Base-by-base conservation (phyloP, 2,329 filamentous ascomycete species). In the Tolypocladium sp. region DNA sequence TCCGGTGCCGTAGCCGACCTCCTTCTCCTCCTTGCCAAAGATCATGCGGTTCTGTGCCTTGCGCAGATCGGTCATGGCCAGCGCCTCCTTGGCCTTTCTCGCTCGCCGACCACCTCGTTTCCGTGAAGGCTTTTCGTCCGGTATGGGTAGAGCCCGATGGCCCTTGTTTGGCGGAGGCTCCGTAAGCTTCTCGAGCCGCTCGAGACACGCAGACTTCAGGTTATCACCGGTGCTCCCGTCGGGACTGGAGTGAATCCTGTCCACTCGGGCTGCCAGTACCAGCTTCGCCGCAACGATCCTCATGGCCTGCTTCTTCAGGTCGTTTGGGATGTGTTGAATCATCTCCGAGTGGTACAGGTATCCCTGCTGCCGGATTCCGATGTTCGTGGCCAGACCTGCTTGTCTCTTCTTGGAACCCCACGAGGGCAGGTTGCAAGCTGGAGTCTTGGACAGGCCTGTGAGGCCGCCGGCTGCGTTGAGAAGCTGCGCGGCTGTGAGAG, bases 31-130 rank as follows among this genome's bases (percentile, higher is more conserved):
- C 71, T 96, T 94, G 60, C 92, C 92, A 69, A 99, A 99, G 0
- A 88, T 91, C 84, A 99, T 88, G 58, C 94, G 85, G 76, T 99
- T 99, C 75, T 97, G 94, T 5, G 92, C 92, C 73, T 97, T 97
- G 64, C 92, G 87, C 37, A 99, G 79, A 58, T 99, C 94, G 0
- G 94, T 99, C 91, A 97, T 96, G 61, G 94, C 93, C 8, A 91
- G 91, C 4, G 93, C 92, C 74, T 96, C 94, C 81, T 99, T 99
- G 61, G 93, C 93, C 74, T 96, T 96, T 59, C 94, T 82, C 15
- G 92, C 94, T 64, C 92, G 82, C 58, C 93, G 82, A 57, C 94
- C 94, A 73, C 94, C 94, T 64, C 94, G 89, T 73, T 99, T 99
- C 40, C 92, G 83, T 0, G 90, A 87, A 1, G 92, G 94, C 73